Evolutionary conservation across 2,329 filamentous ascomycete genomes (phyloP).

Genomic region (Fusarium sp.): DNA sequence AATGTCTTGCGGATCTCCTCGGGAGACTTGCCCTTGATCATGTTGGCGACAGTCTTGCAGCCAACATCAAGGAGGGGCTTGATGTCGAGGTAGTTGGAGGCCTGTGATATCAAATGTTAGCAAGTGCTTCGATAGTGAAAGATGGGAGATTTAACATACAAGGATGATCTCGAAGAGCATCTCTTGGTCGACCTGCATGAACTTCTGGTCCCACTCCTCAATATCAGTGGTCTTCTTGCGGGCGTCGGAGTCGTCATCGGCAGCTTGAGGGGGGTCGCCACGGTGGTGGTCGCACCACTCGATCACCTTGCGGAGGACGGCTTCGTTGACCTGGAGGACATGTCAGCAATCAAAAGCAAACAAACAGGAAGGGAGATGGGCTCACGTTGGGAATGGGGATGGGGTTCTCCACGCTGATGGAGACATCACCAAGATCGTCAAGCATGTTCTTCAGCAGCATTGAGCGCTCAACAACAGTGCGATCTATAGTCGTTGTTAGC

Average conservation of each 20-base stretch:
- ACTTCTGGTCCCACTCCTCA: constrained; percentile 99
- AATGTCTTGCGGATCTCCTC: constrained; percentile 99
- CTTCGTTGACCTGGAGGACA: constrained; percentile 81
- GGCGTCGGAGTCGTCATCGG: constrained; percentile 91
- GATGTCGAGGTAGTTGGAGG: constrained; percentile 98
- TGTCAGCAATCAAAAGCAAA: constrained; percentile 27
- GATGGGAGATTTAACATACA: constrained; percentile 63
- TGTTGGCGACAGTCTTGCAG: constrained; percentile 99
- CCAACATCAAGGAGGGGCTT: constrained; percentile 97
- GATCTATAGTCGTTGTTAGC: constrained; percentile 65
- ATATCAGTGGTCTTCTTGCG: constrained; percentile 99
- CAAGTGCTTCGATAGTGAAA: background rate
- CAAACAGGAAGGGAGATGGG: constrained; percentile 24
- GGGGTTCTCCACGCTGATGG: constrained; percentile 67
- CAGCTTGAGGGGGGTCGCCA: constrained; percentile 82
- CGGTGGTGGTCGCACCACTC: constrained; percentile 99
- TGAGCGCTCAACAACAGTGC: constrained; percentile 88
- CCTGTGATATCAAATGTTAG: constrained; percentile 62
- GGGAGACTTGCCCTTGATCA: constrained; percentile 99
- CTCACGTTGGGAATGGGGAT: constrained; percentile 89
- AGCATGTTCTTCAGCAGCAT: constrained; percentile 99
- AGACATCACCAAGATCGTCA: constrained; percentile 84
- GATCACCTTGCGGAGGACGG: constrained; percentile 94
- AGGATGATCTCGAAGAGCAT: constrained; percentile 99
- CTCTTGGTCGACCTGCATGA: constrained; percentile 99